These are phyloP conservation scores for Ophiobolus disseminans DNA, from an alignment of 2,329 filamentous ascomycete genomes.

Conservation along the genomic window DNA sequence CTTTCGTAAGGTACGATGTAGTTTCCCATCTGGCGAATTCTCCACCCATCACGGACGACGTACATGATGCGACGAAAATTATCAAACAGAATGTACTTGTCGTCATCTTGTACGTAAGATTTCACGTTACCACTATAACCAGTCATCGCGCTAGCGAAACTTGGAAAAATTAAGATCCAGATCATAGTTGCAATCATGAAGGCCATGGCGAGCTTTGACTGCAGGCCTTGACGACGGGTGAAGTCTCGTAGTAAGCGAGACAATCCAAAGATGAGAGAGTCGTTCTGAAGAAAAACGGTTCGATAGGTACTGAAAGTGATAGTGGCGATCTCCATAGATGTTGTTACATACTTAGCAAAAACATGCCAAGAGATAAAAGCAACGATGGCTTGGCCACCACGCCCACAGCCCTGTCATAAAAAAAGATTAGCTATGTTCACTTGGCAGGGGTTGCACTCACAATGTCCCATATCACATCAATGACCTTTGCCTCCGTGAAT, in stretches of 20 bases:
- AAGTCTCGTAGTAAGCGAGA: slow-evolving; percentile 12
- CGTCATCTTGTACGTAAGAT: slow-evolving; percentile 14
- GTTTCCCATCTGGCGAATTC: slow-evolving; percentile 7
- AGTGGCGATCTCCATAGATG: slow-evolving; percentile 25
- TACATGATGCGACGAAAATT: slow-evolving; percentile 12
- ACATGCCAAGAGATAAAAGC: slow-evolving; percentile 23
- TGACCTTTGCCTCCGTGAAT: slow-evolving; percentile 25
- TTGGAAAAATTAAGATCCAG: slow-evolving; percentile 25
- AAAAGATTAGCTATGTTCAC: neutral
- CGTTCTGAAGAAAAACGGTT: slow-evolving; percentile 20
- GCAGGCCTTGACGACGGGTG: slow-evolving; percentile 9
- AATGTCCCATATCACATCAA: slow-evolving; percentile 32
- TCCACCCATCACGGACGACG: slow-evolving; percentile 23
- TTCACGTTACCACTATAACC: slow-evolving; percentile 20
- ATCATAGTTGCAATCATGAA: slow-evolving; percentile 27
- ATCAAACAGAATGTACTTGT: slow-evolving; percentile 12
- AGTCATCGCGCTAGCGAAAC: slow-evolving; percentile 27
- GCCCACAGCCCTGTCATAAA: slow-evolving; percentile 20
- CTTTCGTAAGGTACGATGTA: slow-evolving; percentile 2
- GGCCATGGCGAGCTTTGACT: slow-evolving; percentile 23
- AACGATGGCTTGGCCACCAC: slow-evolving; percentile 29
- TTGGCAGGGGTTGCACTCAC: slow-evolving; percentile 13
- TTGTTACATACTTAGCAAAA: slow-evolving; percentile 26
- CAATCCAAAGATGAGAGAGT: slow-evolving; percentile 3
- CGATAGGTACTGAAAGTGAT: slow-evolving; percentile 27